Percentiles rank a stretch among this genome's conserved stretches.
Conservation (phyloP, 441 rosid species). For the Flueggea neowawraea region DNA sequence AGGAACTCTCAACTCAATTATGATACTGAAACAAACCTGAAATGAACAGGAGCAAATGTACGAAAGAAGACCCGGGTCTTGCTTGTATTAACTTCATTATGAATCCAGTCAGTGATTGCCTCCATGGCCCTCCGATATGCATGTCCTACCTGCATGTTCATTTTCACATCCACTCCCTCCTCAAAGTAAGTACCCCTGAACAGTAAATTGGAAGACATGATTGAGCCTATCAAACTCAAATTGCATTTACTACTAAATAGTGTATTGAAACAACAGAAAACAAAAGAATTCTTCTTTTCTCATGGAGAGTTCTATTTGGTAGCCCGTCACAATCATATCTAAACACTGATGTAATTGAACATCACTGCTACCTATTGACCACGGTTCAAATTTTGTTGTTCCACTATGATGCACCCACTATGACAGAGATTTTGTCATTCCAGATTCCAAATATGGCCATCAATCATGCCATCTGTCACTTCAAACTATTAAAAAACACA, state of each 20-base stretch:
- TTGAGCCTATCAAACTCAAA: background rate
- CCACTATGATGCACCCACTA: no score
- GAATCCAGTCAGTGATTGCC: conserved; percentile 69
- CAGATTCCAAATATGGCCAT: no score
- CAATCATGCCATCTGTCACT: no score
- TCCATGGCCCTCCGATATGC: conserved; percentile 65
- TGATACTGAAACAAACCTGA: conserved; percentile 53
- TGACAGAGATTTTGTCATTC: no score
- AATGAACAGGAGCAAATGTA: conserved; percentile 90
- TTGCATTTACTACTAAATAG: no score
- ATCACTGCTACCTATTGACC: no score
- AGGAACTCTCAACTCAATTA: background rate
- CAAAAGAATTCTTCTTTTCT: no score
- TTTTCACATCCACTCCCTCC: conserved; percentile 54
- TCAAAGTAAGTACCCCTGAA: conserved; percentile 87
- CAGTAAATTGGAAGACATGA: conserved; percentile 6
- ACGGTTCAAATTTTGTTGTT: no score
- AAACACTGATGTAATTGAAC: no score
- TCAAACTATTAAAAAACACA: no score
- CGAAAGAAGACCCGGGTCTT: conserved; percentile 89
- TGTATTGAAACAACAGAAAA: background rate
- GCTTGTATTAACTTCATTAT: conserved; percentile 52
- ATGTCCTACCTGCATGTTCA: conserved; percentile 55
- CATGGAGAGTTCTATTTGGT: no score
- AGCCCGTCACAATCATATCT: no score